Percentiles rank a stretch among this genome's conserved stretches.
phyloP scores from a whole-genome alignment of 2,329 filamentous ascomycete species.

The Aureobasidium sp. region DNA sequence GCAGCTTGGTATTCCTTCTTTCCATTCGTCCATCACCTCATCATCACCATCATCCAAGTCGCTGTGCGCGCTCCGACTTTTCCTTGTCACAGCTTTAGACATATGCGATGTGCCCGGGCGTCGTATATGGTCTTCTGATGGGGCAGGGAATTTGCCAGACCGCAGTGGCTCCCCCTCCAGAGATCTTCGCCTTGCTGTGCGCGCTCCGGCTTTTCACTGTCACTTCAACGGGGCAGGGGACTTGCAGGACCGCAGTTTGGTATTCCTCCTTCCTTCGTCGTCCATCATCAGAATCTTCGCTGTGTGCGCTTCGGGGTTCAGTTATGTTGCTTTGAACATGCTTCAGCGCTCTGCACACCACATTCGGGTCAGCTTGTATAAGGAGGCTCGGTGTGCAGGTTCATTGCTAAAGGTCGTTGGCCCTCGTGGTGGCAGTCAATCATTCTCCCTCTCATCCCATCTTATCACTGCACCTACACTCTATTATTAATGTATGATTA shows the following conservation, averaged over 20 bases:
- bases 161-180: background rate
- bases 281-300: background rate
- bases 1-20: background rate
- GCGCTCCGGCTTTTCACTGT: too few species aligned
- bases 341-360: slow-evolving; percentile 5
- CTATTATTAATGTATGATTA: background rate
- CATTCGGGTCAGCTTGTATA: background rate
- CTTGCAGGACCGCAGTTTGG: background rate
- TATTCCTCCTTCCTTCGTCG: background rate
- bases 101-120: background rate
- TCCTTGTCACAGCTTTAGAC: background rate
- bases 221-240: too few species aligned
- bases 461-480: background rate
- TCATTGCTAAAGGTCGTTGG: background rate
- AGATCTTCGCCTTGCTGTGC: background rate
- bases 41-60: too few species aligned
- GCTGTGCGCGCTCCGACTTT: background rate
- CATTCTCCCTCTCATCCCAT: background rate
- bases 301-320: background rate
- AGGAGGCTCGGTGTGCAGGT: background rate
- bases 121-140: background rate
- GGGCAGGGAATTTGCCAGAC: background rate
- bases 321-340: background rate
- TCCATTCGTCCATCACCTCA: background rate
- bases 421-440: background rate